Conservation (phyloP, 1,284 basidiomycete genomes). For the Puccinia coronata region DNA sequence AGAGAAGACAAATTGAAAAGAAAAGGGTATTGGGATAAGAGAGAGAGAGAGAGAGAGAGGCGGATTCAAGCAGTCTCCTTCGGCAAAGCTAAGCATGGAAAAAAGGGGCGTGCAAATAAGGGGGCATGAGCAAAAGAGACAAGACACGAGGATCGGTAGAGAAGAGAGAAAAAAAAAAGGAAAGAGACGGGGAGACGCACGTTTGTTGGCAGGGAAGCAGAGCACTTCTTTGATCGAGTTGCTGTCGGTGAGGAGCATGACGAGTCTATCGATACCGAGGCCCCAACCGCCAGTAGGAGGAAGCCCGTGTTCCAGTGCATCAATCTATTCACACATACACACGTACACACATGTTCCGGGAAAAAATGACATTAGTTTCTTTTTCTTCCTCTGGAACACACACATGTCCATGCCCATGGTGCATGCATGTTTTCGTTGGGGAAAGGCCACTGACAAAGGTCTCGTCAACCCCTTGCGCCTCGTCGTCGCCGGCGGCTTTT, state of each 20-base stretch:
- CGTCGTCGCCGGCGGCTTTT: slow-evolving; percentile 96
- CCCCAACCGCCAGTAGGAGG: slow-evolving; percentile 98
- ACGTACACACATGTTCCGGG: no score
- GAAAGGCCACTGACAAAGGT: slow-evolving; percentile 67
- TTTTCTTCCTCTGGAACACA: no score
- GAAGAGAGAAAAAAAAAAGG: not conserved
- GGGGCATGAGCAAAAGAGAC: not conserved
- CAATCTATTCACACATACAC: slow-evolving; percentile 52
- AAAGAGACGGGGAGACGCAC: slow-evolving; percentile 27
- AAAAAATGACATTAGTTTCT: no score
- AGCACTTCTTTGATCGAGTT: slow-evolving; percentile 60
- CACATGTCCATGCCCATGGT: no score
- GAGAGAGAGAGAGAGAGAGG: not conserved
- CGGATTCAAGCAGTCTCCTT: not conserved
- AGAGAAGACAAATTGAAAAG: no score
- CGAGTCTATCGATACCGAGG: slow-evolving; percentile 54
- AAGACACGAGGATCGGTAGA: not conserved
- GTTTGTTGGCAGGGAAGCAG: slow-evolving; percentile 59
- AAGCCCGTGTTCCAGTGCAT: slow-evolving; percentile 89
- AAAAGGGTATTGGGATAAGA: not conserved
- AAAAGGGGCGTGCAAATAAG: not conserved
- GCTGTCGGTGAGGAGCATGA: slow-evolving; percentile 59
- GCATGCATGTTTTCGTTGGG: no score
- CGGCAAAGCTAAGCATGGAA: slow-evolving; percentile 16
- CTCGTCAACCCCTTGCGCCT: slow-evolving; percentile 95